These are phyloP conservation scores for Lentinula novae-zelandiae DNA, from an alignment of 1,284 basidiomycete species.

Conservation along the genomic window DNA sequence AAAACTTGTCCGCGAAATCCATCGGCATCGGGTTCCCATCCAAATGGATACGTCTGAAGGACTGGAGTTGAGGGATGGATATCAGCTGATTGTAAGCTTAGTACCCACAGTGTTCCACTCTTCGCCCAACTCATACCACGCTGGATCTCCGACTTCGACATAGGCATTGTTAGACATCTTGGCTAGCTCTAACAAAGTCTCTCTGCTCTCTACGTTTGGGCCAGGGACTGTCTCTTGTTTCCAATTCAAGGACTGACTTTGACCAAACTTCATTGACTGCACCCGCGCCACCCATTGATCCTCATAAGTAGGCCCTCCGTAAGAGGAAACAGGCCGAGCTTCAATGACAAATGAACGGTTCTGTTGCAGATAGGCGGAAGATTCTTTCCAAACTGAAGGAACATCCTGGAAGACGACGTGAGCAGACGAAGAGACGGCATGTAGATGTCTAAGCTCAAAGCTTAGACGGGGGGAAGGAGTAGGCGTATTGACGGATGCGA, in stretches of 20 bases:
- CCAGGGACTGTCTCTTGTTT: conserved; percentile 54
- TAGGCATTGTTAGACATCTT: conserved; percentile 97
- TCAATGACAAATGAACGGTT: conserved; percentile 33
- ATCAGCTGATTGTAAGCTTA: neutral
- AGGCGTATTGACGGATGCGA: conserved; percentile 21
- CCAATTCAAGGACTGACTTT: conserved; percentile 53
- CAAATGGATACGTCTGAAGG: conserved; percentile 75
- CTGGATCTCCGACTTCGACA: conserved; percentile 50
- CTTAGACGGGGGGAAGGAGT: conserved; percentile 24
- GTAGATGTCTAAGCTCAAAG: conserved; percentile 67
- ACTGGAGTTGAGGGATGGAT: neutral
- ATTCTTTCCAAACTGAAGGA: neutral
- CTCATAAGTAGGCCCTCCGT: conserved; percentile 49
- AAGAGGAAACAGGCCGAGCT: conserved; percentile 36
- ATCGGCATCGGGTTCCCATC: conserved; percentile 87
- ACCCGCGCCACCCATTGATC: conserved; percentile 46
- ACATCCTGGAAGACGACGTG: conserved; percentile 62
- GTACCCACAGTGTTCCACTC: conserved; percentile 64
- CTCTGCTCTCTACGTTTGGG: conserved; percentile 75
- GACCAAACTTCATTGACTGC: conserved; percentile 45
- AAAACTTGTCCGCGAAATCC: conserved; percentile 93
- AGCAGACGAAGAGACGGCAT: conserved; percentile 53
- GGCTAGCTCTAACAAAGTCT: conserved; percentile 79
- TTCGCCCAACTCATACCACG: conserved; percentile 76
- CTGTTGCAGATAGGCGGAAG: neutral